Base-by-base conservation (phyloP, 2,329 filamentous ascomycete genomes). In the Aspergillus chevalieri region DNA sequence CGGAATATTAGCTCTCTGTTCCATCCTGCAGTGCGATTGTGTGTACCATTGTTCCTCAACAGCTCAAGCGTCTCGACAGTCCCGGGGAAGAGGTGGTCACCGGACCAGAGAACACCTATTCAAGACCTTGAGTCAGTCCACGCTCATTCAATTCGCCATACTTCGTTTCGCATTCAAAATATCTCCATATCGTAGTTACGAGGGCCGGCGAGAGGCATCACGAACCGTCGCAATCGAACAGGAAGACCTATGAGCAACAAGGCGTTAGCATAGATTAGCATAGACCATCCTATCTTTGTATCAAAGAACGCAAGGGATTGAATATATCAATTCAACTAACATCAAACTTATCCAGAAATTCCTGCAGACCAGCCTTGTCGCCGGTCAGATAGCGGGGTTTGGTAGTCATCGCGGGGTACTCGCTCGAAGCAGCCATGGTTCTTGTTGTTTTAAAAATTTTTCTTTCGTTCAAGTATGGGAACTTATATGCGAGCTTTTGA, bases 201-300 rank as follows among this genome's bases (percentile, higher is more conserved):
- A 30, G 26, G 10, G 26, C 47, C 14, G 17, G 43, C 9, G 33
- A 15, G 22, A 43, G 39, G 42, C 21, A 15, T 34, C 28, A 65
- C 77, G 63, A 76, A 95, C 92, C 93, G 82, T 98, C 93, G 73
- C 93, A 98, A 68, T 98, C 93, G 64, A 98, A 89, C 10, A 98
- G 77, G 65, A 98, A 97, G 33, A 88, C 84, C 89, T 95, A 59
- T 50, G 15, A 39, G 17, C 24, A 38, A 43, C 41, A 39, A 30
- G 33, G 17, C 6, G 10, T 17, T 9, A 24, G 7, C 4, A 38
- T 4, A 17, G 17, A 17, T 17, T 9, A 24, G 7, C 4, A 38
- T 4, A 17, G 17, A 17, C 17, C 17, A 17, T 17, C 17, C 17
- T 17, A 17, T 17, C 17, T 17, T 17, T 17, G 17, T 17, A 17